Evolutionary conservation across 495 filamentous ascomycete genomes (phyloP).

Genomic region (Trichodelitschia bisporula): DNA sequence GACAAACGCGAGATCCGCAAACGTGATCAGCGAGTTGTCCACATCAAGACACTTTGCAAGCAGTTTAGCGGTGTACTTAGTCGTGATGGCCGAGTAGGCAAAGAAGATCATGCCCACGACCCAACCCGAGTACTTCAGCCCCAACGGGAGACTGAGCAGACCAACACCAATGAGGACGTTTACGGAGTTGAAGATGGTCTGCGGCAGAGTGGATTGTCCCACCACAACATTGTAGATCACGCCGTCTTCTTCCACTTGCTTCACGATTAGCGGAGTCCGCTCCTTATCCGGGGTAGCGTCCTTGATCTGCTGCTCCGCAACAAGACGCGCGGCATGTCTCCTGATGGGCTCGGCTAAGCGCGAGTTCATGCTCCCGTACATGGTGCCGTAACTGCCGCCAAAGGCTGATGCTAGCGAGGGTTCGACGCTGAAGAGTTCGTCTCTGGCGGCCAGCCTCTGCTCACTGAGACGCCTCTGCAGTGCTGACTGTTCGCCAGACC

Average conservation of each 20-base stretch:
- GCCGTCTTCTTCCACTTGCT: constrained; percentile 65
- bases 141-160: constrained; percentile 68
- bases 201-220: constrained; percentile 79
- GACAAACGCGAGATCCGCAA: constrained; percentile 80
- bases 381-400: constrained; percentile 45
- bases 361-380: constrained; percentile 54
- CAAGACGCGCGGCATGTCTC: constrained; percentile 43
- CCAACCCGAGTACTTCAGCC: constrained; percentile 80
- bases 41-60: constrained; percentile 77
- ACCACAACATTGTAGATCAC: constrained; percentile 58
- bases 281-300: constrained; percentile 27
- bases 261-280: constrained; percentile 57
- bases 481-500: constrained; percentile 1
- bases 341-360: constrained; percentile 43
- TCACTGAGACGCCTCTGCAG: constrained; percentile 2
- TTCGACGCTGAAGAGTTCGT: constrained; percentile 30
- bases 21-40: constrained; percentile 58
- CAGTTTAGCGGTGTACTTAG: constrained; percentile 67
- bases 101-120: constrained; percentile 56
- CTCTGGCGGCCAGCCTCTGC: constrained; percentile 2
- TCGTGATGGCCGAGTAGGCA: constrained; percentile 44
- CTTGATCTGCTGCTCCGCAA: constrained; percentile 39
- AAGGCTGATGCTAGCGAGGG: constrained; percentile 39
- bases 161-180: constrained; percentile 90
- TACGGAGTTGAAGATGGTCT: constrained; percentile 91